phyloP scores from a whole-genome alignment of 495 filamentous ascomycete species.

The Rhypophila decipiens region DNA sequence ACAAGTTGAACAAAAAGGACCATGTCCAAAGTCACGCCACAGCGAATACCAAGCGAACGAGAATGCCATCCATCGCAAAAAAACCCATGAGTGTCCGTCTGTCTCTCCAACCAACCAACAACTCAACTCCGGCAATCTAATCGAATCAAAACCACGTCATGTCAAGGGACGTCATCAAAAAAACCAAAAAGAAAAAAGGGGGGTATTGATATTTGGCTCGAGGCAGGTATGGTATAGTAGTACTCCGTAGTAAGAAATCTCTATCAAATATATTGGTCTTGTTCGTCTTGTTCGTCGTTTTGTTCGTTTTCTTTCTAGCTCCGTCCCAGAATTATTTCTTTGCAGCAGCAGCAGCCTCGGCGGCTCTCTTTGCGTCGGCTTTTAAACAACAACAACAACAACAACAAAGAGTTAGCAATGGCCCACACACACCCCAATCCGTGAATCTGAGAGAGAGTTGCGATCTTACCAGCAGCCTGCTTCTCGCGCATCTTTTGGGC shows the following conservation, averaged over 20 bases:
- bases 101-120: no score
- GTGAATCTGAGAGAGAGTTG: not conserved
- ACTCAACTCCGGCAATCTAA: no score
- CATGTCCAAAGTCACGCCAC: no score
- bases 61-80: no score
- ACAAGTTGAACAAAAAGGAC: no score
- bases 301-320: not conserved
- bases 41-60: no score
- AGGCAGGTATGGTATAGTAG: not conserved
- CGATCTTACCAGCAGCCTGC: conserved; percentile 69
- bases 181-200: not conserved
- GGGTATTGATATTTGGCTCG: not conserved
- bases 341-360: conserved; percentile 4
- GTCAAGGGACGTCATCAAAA: no score
- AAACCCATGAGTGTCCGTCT: no score
- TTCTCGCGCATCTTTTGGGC: conserved; percentile 87
- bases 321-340: not conserved
- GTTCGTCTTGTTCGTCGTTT: not conserved
- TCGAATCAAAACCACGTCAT: not conserved
- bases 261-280: not conserved
- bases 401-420: not conserved
- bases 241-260: not conserved
- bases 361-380: conserved; percentile 48
- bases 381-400: not conserved
- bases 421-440: no score